A percentile compares a stretch with the other conserved stretches of the same genome.
Conservation (phyloP, 495 filamentous ascomycete species). For the Penicillium flavigenum region DNA sequence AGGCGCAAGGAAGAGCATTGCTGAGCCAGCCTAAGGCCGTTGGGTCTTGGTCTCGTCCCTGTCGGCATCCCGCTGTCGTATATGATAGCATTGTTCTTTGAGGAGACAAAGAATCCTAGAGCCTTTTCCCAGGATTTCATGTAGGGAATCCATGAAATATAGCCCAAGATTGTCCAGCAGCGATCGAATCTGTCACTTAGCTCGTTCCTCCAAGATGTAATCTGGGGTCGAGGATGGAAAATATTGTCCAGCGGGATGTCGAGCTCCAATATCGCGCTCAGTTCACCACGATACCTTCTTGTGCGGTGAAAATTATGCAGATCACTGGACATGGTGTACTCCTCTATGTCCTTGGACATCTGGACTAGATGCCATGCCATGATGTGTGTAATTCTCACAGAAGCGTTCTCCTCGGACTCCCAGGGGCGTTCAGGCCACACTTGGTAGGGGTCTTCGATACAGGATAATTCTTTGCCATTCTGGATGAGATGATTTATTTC, state of each 20-base stretch:
- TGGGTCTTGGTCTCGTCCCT: neutral
- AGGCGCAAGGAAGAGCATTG: neutral
- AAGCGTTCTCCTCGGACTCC: neutral
- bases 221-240: neutral
- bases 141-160: neutral
- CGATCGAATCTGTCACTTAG: neutral
- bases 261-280: neutral
- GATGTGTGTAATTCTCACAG: neutral
- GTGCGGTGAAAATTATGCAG: neutral
- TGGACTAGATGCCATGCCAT: constrained; percentile 2
- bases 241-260: neutral
- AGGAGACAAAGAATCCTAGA: too few species aligned
- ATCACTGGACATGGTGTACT: neutral
- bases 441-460: neutral
- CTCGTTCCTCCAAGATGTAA: neutral
- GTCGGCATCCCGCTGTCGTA: neutral
- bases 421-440: neutral
- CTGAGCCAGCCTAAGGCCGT: neutral
- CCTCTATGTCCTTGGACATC: neutral
- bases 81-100: neutral
- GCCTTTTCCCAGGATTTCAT: neutral
- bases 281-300: neutral
- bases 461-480: neutral
- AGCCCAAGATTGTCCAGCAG: neutral
- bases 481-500: neutral